Evolutionary conservation across 495 filamentous ascomycete genomes (phyloP).

Genomic region (Baudoinia panamericana): DNA sequence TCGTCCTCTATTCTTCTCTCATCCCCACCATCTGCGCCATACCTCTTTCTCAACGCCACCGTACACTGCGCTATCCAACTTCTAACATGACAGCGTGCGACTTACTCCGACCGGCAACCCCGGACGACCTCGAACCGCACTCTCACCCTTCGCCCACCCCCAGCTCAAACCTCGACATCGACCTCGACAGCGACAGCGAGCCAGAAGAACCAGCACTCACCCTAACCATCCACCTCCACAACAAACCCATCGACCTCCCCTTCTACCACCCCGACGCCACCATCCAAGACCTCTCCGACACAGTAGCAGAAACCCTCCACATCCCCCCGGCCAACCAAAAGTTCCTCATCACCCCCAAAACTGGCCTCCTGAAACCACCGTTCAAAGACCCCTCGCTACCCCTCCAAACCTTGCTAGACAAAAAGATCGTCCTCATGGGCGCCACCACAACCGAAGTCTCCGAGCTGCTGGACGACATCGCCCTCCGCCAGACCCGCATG

Average conservation of each 20-base stretch:
- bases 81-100: too few relatives aligned
- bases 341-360: slow-evolving; percentile 55
- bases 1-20: too few relatives aligned
- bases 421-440: slow-evolving; percentile 52
- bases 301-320: slow-evolving; percentile 41
- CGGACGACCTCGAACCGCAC: too few relatives aligned
- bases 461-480: slow-evolving; percentile 34
- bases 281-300: slow-evolving; percentile 47
- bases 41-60: too few relatives aligned
- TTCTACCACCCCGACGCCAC: slow-evolving; percentile 33
- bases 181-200: slow-evolving; percentile 7
- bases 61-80: too few relatives aligned
- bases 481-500: slow-evolving; percentile 32
- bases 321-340: slow-evolving; percentile 63
- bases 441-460: slow-evolving; percentile 41
- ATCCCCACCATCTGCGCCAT: too few relatives aligned
- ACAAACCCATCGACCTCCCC: slow-evolving; percentile 14
- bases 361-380: slow-evolving; percentile 53
- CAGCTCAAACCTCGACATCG: too few relatives aligned
- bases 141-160: too few relatives aligned
- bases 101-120: too few relatives aligned
- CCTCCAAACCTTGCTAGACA: slow-evolving; percentile 39
- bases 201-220: slow-evolving; percentile 3
- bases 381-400: slow-evolving; percentile 41
- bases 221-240: slow-evolving; percentile 19